phyloP scores from a whole-genome alignment of 768 basidiomycete genomes.

The Tephrocybe sp. region DNA sequence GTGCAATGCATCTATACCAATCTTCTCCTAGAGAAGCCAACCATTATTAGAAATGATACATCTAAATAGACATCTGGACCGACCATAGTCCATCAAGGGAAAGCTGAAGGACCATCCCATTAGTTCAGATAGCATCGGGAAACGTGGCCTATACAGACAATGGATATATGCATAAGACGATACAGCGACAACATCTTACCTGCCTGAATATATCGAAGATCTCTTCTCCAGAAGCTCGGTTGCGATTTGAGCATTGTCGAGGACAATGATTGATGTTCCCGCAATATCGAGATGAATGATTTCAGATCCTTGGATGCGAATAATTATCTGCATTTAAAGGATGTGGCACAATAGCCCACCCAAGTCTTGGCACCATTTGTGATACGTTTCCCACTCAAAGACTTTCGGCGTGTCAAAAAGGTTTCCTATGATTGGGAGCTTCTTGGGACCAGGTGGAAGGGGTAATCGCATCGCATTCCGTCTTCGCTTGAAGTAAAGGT shows the following conservation, averaged over 20 bases:
- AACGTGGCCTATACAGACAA: constrained; percentile 1
- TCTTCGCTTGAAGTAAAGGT: constrained; percentile 15
- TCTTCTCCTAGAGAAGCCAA: background rate
- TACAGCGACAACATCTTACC: background rate
- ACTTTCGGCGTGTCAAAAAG: constrained; percentile 36
- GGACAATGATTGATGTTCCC: constrained; percentile 23
- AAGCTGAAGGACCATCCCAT: constrained; percentile 14
- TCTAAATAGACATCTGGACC: background rate
- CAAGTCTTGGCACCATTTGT: constrained; percentile 38
- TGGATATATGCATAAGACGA: background rate
- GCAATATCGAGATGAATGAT: constrained; percentile 24
- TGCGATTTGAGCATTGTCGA: constrained; percentile 22
- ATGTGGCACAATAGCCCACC: constrained; percentile 18
- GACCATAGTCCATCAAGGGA: constrained; percentile 9
- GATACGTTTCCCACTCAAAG: constrained; percentile 36
- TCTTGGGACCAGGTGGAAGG: constrained; percentile 41
- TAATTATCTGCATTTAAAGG: background rate
- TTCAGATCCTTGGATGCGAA: constrained; percentile 17
- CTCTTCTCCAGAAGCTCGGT: constrained; percentile 25
- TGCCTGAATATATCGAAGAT: constrained; percentile 21
- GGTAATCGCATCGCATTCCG: constrained; percentile 14
- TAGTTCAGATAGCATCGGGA: constrained; percentile 14
- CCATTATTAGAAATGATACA: background rate
- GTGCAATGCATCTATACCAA: background rate
- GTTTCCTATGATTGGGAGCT: constrained; percentile 39